Conservation (phyloP, 2,329 filamentous ascomycete species). For the Biscogniauxia sp. region DNA sequence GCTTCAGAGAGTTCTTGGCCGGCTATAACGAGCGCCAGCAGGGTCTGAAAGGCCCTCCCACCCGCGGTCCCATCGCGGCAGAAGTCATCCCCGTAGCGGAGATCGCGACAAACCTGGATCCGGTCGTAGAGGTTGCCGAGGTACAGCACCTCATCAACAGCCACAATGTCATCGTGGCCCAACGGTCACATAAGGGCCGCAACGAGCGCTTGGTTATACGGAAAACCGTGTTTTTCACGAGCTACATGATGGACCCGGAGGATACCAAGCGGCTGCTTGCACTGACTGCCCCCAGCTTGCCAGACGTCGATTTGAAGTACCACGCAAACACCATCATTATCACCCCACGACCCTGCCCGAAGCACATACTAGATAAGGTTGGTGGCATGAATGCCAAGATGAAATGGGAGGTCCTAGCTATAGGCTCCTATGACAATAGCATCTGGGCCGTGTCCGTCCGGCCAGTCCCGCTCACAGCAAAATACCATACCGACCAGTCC, state of each 20-base stretch:
- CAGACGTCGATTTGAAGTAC: slow-evolving; percentile 69
- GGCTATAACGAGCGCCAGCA: slow-evolving; percentile 65
- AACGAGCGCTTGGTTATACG: slow-evolving; percentile 65
- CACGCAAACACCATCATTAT: slow-evolving; percentile 93
- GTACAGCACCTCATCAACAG: slow-evolving; percentile 84
- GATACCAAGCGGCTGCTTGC: slow-evolving; percentile 71
- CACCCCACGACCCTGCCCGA: slow-evolving; percentile 70
- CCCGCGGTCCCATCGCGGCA: slow-evolving; percentile 64
- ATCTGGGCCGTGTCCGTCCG: slow-evolving; percentile 84
- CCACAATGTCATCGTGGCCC: slow-evolving; percentile 66
- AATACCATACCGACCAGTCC: slow-evolving; percentile 75
- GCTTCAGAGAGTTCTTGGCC: slow-evolving; percentile 80
- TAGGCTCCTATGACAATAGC: slow-evolving; percentile 71
- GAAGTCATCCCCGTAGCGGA: slow-evolving; percentile 89
- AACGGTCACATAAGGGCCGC: slow-evolving; percentile 35
- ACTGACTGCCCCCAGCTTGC: slow-evolving; percentile 65
- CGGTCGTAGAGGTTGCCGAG: slow-evolving; percentile 34
- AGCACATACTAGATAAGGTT: slow-evolving; percentile 73
- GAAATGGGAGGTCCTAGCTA: slow-evolving; percentile 78
- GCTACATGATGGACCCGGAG: slow-evolving; percentile 74
- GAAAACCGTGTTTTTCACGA: slow-evolving; percentile 87
- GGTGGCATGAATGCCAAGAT: slow-evolving; percentile 84
- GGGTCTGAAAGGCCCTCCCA: slow-evolving; percentile 46
- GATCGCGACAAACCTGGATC: slow-evolving; percentile 52
- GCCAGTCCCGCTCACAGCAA: slow-evolving; percentile 65